Conservation (phyloP, 768 basidiomycete species). For the Tephrocybe sp. region DNA sequence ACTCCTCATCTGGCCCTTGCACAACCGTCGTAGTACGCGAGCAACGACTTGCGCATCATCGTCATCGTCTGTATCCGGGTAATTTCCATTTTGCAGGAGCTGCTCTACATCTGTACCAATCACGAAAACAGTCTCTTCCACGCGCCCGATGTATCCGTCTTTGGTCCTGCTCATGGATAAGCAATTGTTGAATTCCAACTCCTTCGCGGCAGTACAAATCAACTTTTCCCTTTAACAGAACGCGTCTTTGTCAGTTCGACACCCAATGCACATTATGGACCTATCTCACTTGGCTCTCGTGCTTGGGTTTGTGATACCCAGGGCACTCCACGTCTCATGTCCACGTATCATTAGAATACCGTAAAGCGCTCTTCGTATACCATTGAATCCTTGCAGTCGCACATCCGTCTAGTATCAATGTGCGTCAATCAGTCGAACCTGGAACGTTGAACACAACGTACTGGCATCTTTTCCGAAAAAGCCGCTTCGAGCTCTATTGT, state of each 20-base stretch:
- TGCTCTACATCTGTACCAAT: conserved; percentile 31
- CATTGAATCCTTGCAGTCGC: conserved; percentile 35
- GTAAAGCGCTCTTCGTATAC: conserved; percentile 39
- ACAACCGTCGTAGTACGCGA: conserved; percentile 27
- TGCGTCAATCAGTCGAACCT: not conserved
- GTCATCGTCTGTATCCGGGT: conserved; percentile 21
- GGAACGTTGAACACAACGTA: conserved; percentile 20
- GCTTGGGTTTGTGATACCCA: conserved; percentile 4
- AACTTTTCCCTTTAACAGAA: conserved; percentile 34
- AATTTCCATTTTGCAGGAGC: conserved; percentile 17
- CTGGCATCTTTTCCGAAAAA: conserved; percentile 42
- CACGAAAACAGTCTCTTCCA: conserved; percentile 27
- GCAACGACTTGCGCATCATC: conserved; percentile 37
- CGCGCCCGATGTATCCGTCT: conserved; percentile 45
- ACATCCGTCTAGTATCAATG: conserved; percentile 26
- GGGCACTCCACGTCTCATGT: conserved; percentile 24
- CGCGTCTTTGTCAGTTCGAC: not conserved
- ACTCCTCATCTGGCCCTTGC: conserved; percentile 5
- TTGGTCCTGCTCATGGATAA: conserved; percentile 49
- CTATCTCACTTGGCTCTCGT: conserved; percentile 13
- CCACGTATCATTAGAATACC: conserved; percentile 30
- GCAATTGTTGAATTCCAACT: conserved; percentile 46
- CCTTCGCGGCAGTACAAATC: conserved; percentile 39
- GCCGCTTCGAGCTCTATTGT: conserved; percentile 35
- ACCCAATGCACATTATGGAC: not conserved